Evolutionary conservation across 1,139 yeast genomes (phyloP).

Genomic region (Entelexis paramagnoliae): DNA sequence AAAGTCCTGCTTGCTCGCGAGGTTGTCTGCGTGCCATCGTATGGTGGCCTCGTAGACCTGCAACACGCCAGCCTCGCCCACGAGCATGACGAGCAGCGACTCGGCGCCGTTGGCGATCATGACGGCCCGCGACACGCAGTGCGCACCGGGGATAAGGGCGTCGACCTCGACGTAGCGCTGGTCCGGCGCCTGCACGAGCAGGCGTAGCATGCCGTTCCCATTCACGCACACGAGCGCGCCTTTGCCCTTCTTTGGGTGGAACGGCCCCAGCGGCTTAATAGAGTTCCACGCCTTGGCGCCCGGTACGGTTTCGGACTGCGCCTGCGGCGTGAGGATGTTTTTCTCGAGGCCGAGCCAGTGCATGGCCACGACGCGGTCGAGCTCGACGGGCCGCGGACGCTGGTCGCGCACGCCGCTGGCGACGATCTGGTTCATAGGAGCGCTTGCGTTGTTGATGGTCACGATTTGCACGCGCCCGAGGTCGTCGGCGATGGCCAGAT

Average conservation of each 20-base stretch:
- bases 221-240: constrained; percentile 65
- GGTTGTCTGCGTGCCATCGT: constrained; percentile 9
- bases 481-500: constrained; percentile 36
- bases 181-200: constrained; percentile 29
- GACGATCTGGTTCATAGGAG: constrained; percentile 15
- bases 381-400: constrained; percentile 21
- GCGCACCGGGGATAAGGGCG: constrained; percentile 23
- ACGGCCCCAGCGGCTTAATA: constrained; percentile 46
- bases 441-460: constrained; percentile 14
- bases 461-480: constrained; percentile 32
- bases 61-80: constrained; percentile 11
- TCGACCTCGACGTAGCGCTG: constrained; percentile 28
- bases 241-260: constrained; percentile 59
- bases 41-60: constrained; percentile 11
- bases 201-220: constrained; percentile 48
- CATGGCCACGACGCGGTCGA: constrained; percentile 22
- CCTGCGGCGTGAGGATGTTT: constrained; percentile 18
- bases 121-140: constrained; percentile 15
- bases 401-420: constrained; percentile 22
- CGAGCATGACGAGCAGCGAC: constrained; percentile 18
- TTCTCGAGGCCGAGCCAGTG: constrained; percentile 24
- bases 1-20: constrained; percentile 11
- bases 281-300: constrained; percentile 21
- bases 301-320: neutral
- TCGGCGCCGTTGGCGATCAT: constrained; percentile 13